Evolutionary conservation across 257 asterid species (phyloP), one percentile per base, ranked within the genome.

Genomic region (Solanum arcanum): DNA sequence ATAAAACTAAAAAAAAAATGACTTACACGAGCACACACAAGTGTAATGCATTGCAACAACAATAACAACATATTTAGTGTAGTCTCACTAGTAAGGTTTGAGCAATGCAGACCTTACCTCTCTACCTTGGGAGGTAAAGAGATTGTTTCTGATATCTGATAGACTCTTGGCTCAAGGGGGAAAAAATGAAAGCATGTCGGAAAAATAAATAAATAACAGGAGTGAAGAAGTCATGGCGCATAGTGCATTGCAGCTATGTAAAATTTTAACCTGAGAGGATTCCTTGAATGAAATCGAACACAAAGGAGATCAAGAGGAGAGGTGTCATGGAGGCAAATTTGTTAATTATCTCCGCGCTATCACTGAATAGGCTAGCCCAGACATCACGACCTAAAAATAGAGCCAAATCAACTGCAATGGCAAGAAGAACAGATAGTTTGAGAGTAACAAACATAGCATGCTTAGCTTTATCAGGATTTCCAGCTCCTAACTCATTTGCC

Each of bases 401-500:
- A 20, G 92, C 93, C 29, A 83, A 35, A 68, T 92, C 93, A 0
- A 90, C 93, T 8, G 72, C 21, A 3, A 94, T 27, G 31, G 93
- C 94, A 25, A 93, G 88, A 44, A 94, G 31, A 44, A 91, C 29
- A 16, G 93, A 89, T 9, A 96, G 89, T 81, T 93, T 95, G 33
- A 96, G 94, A 37, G 95, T 84, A 46, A 96, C 98, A 16, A 20
- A 62, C 97, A 92, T 91, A 29, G 98, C 98, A 6, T 87, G 94
- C 90, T 90, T 95, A 8, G 99, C 99, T 86, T 89, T 80, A 25
- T 69, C 84, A 3, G 95, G 92, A 66, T 93, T 88, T 46, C 98
- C 98, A 2, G 94, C 95, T 41, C 98, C 98, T 41, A 96, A 66
- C 93, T 94, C 98, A 52, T 96, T 96, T 12, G 98, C 93, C 88